Evolutionary conservation across 2,329 filamentous ascomycete genomes (phyloP).

Genomic region (Alternaria angustiovoidea): DNA sequence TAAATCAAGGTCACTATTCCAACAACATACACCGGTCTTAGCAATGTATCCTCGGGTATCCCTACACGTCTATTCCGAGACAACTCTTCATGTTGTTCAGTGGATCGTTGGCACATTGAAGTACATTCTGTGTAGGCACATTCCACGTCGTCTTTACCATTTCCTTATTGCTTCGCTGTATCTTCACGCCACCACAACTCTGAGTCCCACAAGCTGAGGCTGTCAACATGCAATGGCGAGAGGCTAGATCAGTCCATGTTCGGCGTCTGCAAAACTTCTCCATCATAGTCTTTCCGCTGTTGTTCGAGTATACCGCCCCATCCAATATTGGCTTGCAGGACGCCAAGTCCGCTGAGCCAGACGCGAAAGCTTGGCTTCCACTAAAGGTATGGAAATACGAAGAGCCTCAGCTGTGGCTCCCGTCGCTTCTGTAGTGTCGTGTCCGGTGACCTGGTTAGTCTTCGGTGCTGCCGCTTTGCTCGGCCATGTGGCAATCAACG

Average conservation of each 20-base stretch:
- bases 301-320: neutral
- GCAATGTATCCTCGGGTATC: neutral
- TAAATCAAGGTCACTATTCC: neutral
- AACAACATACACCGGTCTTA: neutral
- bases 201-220: neutral
- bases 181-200: neutral
- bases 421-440: neutral
- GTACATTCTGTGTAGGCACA: neutral
- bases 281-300: neutral
- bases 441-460: constrained; percentile 7
- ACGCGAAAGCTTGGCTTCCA: constrained; percentile 8
- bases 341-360: constrained; percentile 9
- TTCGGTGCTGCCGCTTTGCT: neutral
- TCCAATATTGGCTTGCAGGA: constrained; percentile 18
- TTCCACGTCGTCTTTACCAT: neutral
- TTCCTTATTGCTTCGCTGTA: neutral
- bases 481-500: neutral
- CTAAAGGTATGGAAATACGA: constrained; percentile 8
- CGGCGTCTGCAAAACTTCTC: neutral
- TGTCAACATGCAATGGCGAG: neutral
- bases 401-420: constrained; percentile 1
- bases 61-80: neutral
- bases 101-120: neutral
- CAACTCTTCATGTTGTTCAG: neutral
- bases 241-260: neutral